Conservation (phyloP, 2,329 filamentous ascomycete genomes). For the Neodidymelliopsis sp. region DNA sequence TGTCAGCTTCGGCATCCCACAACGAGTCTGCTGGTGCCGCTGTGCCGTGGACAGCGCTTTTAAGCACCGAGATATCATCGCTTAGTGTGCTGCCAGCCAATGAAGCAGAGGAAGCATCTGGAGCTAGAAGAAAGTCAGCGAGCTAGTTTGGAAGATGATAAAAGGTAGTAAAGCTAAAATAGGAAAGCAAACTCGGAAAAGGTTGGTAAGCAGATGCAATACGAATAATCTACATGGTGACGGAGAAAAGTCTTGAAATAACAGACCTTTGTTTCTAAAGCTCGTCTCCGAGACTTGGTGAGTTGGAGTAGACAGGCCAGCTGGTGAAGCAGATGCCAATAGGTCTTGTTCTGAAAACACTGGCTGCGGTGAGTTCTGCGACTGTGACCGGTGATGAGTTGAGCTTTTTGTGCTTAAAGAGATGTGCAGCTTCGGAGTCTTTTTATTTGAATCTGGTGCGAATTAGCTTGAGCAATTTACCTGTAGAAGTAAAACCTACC, state of each 20-base stretch:
- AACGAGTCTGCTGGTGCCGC: not conserved
- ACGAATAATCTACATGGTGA: slow-evolving; percentile 2
- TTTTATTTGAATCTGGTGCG: not conserved
- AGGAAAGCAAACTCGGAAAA: not conserved
- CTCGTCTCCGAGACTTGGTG: too few species aligned
- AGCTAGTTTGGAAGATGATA: not conserved
- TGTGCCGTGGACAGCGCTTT: not conserved
- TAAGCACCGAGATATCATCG: too few species aligned
- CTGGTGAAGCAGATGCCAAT: too few species aligned
- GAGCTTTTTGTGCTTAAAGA: not conserved
- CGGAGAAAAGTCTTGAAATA: slow-evolving; percentile 5
- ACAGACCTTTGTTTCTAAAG: too few species aligned
- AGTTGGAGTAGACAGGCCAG: too few species aligned
- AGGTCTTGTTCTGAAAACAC: too few species aligned
- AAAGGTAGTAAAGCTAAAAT: not conserved
- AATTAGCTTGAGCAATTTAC: too few species aligned
- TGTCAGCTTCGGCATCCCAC: slow-evolving; percentile 20
- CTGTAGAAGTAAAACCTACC: too few species aligned
- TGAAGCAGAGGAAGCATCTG: not conserved
- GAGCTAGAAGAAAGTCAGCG: not conserved
- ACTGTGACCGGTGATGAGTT: not conserved
- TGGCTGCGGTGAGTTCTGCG: not conserved
- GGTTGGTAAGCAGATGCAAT: not conserved
- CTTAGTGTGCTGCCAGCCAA: not conserved
- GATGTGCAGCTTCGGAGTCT: not conserved